Evolutionary conservation across 2,329 filamentous ascomycete genomes (phyloP).

Genomic region (Boeremia exigua): DNA sequence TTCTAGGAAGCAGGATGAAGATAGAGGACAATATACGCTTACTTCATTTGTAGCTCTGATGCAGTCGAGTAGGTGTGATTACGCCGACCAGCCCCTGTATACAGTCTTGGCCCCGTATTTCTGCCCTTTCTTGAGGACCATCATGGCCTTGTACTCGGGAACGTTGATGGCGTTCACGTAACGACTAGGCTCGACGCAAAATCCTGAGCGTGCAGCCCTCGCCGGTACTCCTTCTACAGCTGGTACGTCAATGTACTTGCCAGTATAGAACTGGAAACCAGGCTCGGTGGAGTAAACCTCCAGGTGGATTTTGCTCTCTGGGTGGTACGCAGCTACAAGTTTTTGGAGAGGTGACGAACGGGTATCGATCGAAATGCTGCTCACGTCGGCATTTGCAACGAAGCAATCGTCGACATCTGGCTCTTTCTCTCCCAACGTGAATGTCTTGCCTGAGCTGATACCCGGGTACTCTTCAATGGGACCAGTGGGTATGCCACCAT

Average conservation of each 20-base stretch:
- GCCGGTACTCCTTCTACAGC: slow-evolving; percentile 65
- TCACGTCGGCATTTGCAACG: slow-evolving; percentile 70
- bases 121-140: slow-evolving; percentile 82
- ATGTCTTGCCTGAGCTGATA: slow-evolving; percentile 69
- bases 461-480: slow-evolving; percentile 69
- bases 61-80: background rate
- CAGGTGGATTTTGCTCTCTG: slow-evolving; percentile 76
- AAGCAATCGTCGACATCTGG: slow-evolving; percentile 93
- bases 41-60: background rate
- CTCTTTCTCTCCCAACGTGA: slow-evolving; percentile 72
- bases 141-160: slow-evolving; percentile 78
- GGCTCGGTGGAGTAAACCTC: slow-evolving; percentile 92
- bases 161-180: slow-evolving; percentile 90
- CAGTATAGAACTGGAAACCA: slow-evolving; percentile 96
- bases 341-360: slow-evolving; percentile 65
- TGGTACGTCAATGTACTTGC: slow-evolving; percentile 80
- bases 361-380: slow-evolving; percentile 58
- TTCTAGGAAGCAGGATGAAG: too few relatives aligned
- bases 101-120: slow-evolving; percentile 81
- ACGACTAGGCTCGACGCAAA: slow-evolving; percentile 90
- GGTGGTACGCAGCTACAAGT: slow-evolving; percentile 76
- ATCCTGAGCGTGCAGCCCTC: slow-evolving; percentile 72
- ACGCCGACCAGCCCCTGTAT: slow-evolving; percentile 81
- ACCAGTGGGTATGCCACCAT: slow-evolving; percentile 74
- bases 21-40: background rate